phyloP scores from a whole-genome alignment of 768 basidiomycete genomes.

The Fibroporia radiculosa region DNA sequence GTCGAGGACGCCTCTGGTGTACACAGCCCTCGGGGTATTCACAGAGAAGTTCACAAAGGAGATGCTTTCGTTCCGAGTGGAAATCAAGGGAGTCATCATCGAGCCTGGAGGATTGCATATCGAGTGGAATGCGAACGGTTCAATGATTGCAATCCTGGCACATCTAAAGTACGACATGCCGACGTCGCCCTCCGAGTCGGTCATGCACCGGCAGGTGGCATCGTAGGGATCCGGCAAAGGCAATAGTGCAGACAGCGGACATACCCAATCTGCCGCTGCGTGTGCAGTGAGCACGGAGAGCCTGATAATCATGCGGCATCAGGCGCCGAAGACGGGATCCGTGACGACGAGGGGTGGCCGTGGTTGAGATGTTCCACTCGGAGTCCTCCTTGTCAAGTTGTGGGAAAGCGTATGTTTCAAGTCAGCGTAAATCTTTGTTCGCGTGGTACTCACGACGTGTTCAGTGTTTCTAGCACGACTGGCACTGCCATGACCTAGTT shows the following conservation, averaged over 20 bases:
- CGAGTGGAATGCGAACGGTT: slow-evolving; percentile 10
- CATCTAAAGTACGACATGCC: slow-evolving; percentile 5
- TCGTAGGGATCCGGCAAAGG: slow-evolving; percentile 8
- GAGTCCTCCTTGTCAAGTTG: too few relatives aligned
- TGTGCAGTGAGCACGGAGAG: slow-evolving; percentile 13
- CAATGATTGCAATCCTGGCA: slow-evolving; percentile 4
- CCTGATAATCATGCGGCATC: slow-evolving; percentile 7
- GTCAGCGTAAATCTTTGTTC: too few relatives aligned
- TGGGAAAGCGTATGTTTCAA: too few relatives aligned
- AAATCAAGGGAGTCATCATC: slow-evolving; percentile 15
- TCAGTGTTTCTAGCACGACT: too few relatives aligned
- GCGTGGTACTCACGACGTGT: too few relatives aligned
- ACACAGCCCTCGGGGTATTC: slow-evolving; percentile 13
- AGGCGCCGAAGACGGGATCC: slow-evolving; percentile 9
- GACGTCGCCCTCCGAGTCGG: slow-evolving; percentile 4
- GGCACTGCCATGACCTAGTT: too few relatives aligned
- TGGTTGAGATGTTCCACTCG: not conserved
- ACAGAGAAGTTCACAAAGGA: slow-evolving; percentile 15
- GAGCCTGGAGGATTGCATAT: slow-evolving; percentile 17
- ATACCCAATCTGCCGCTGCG: slow-evolving; percentile 9
- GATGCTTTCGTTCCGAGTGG: slow-evolving; percentile 13
- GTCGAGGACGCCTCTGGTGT: not conserved
- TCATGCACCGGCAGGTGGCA: slow-evolving; percentile 1
- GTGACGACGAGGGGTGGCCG: slow-evolving; percentile 4
- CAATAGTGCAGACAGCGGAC: slow-evolving; percentile 9